phyloP scores from a whole-genome alignment of 2,329 filamentous ascomycete genomes.

The Diaporthe humulicola region DNA sequence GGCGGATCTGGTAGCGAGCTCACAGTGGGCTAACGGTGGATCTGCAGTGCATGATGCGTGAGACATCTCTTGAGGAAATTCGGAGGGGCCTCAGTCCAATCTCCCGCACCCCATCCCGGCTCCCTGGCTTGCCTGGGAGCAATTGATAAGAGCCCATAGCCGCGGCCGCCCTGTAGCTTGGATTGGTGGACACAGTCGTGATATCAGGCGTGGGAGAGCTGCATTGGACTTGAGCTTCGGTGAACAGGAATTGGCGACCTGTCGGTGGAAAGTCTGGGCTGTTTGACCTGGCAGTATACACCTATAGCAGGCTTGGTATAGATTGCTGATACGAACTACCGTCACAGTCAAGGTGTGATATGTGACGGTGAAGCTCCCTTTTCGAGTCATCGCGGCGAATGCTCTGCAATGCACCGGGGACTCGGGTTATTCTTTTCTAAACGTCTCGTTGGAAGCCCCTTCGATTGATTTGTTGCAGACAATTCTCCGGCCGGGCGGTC shows the following conservation, averaged over 20 bases:
- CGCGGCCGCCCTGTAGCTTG: neutral
- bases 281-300: constrained; percentile 10
- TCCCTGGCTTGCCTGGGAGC: neutral
- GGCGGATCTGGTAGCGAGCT: constrained; percentile 6
- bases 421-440: neutral
- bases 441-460: neutral
- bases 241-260: neutral
- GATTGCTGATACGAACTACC: constrained; percentile 30
- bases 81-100: constrained; percentile 18
- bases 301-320: constrained; percentile 23
- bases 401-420: constrained; percentile 21
- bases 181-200: neutral
- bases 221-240: constrained; percentile 11
- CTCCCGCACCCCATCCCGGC: constrained; percentile 7
- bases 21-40: constrained; percentile 11
- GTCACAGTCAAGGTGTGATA: constrained; percentile 33
- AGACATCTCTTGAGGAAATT: constrained; percentile 11
- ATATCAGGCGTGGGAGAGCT: neutral
- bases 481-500: constrained; percentile 23
- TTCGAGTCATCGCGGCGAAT: constrained; percentile 16
- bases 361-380: constrained; percentile 32
- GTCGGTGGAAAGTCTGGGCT: constrained; percentile 7
- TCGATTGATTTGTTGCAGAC: constrained; percentile 16
- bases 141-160: constrained; percentile 1
- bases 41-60: constrained; percentile 25